Evolutionary conservation across 768 basidiomycete genomes (phyloP), one percentile per base, ranked within the genome.

Genomic region (Boletus rubropictus): DNA sequence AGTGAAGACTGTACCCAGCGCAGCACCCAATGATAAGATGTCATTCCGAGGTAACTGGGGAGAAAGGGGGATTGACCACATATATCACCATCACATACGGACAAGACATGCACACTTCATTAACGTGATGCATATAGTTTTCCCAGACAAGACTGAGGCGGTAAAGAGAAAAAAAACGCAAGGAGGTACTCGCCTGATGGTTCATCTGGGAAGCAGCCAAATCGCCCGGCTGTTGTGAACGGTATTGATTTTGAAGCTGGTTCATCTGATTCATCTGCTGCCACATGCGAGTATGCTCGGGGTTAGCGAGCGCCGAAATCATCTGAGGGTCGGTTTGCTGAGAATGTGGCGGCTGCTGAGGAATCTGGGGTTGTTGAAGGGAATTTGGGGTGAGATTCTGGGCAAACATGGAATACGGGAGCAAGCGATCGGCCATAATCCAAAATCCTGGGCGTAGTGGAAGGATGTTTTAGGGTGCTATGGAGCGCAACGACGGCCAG

Each of bases 381-480:
- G 77, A 63, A 48, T 54, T 67, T 46, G 69, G 64, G 48, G 69
- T 70, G 65, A 80, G 76, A 64, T 68, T 72, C 56, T 61, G 65
- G 49, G 77, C 65, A 37, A 78, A 66, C 75, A 83, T 78, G 56
- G 71, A 52, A 63, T 80, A 82, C 65, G 72, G 73, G 58, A 72
- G 60, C 42, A 72, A 61, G 64, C 76, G 79, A 77, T 84, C 80
- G 62, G 81, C 79, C 81, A 82, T 81, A 66, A 69, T 70, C 68
- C 68, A 64, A 55, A 53, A 54, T 52, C 50, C 49, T 52, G 60
- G 49, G 53, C 58, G 52, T 51, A 56, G 44, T 46, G 53, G 53
- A 46, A 50, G 46, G 59, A 60, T 60, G 62, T 63, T 62, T 60
- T 60, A 55, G 51, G 52, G 50, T 53, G 58, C 55, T 52, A 57